Conservation (phyloP, 495 filamentous ascomycete species). For the Apiosordaria backusii region DNA sequence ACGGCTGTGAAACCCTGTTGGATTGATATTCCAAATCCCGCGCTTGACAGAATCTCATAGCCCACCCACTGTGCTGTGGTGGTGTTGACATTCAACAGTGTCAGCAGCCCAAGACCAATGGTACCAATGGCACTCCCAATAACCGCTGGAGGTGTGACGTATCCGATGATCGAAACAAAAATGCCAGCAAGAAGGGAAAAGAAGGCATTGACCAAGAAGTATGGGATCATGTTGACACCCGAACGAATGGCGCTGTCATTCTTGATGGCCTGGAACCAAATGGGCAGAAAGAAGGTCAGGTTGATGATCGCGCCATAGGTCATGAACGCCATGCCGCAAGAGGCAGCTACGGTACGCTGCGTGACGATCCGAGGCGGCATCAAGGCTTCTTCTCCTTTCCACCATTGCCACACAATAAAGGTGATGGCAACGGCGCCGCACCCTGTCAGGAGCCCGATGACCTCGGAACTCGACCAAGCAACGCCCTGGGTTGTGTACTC, state of each 20-base stretch:
- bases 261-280: conserved; percentile 74
- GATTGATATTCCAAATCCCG: conserved; percentile 59
- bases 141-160: conserved; percentile 53
- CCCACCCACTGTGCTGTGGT: conserved; percentile 58
- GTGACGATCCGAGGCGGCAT: conserved; percentile 36
- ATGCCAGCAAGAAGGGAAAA: conserved; percentile 51
- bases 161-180: conserved; percentile 25
- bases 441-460: conserved; percentile 39
- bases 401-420: conserved; percentile 21
- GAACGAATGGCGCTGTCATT: conserved; percentile 59
- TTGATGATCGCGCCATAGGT: conserved; percentile 43
- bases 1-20: conserved; percentile 57
- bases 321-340: conserved; percentile 41
- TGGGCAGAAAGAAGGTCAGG: conserved; percentile 52
- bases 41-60: conserved; percentile 53
- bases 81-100: conserved; percentile 54
- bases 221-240: conserved; percentile 65
- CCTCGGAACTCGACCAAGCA: conserved; percentile 38
- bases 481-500: conserved; percentile 46
- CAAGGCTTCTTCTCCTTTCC: conserved; percentile 32
- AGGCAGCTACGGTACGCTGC: conserved; percentile 60
- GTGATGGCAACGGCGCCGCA: conserved; percentile 34
- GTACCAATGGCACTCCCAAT: conserved; percentile 50
- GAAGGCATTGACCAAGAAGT: conserved; percentile 58
- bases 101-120: conserved; percentile 61